phyloP scores from a whole-genome alignment of 2,329 filamentous ascomycete species.

The Chaetomium strumarium region DNA sequence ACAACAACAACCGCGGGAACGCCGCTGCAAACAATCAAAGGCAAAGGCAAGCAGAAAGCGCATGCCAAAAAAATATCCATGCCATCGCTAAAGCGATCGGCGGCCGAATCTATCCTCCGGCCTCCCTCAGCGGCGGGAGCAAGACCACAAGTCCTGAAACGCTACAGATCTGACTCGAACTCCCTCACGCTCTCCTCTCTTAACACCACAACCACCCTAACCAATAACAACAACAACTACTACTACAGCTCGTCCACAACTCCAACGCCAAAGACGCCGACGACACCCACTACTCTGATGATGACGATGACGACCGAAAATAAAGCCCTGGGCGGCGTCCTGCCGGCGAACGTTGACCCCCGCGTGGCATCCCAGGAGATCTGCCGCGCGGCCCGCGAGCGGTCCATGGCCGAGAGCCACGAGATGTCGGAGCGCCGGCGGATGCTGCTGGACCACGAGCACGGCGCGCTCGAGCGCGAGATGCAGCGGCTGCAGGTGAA shows the following conservation, averaged over 20 bases:
- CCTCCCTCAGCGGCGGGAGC: neutral
- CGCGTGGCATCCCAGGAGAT: slow-evolving; percentile 20
- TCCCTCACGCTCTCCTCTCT: too few species aligned
- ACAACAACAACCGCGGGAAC: too few species aligned
- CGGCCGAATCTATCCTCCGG: neutral
- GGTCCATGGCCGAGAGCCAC: slow-evolving; percentile 17
- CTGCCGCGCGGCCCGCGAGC: slow-evolving; percentile 20
- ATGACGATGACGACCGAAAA: neutral
- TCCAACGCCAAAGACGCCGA: neutral
- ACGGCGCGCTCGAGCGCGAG: slow-evolving; percentile 21
- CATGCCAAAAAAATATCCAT: too few species aligned
- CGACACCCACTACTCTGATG: too few species aligned
- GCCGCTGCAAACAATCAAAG: neutral
- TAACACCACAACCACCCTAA: too few species aligned
- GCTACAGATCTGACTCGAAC: neutral
- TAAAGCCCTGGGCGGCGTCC: slow-evolving; percentile 11
- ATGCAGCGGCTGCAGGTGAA: slow-evolving; percentile 20
- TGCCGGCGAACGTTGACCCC: slow-evolving; percentile 15
- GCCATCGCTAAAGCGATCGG: neutral
- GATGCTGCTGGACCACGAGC: slow-evolving; percentile 20
- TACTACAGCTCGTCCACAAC: neutral
- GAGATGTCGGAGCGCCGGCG: slow-evolving; percentile 22
- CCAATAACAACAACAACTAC: neutral
- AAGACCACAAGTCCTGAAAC: neutral
- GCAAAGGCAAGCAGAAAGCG: neutral